phyloP scores from a whole-genome alignment of 805 yeast genomes.

The Candida succiphila region DNA sequence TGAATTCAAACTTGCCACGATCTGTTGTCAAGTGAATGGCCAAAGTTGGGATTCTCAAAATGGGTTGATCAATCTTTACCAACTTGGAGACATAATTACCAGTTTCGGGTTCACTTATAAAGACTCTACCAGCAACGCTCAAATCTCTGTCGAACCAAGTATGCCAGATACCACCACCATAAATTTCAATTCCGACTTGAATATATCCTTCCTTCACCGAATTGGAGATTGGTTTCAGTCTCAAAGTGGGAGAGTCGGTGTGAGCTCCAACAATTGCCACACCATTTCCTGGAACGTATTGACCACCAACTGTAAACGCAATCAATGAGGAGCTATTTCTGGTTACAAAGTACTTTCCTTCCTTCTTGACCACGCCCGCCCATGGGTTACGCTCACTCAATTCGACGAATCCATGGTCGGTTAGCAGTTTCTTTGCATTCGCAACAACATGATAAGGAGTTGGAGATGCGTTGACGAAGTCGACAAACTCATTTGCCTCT shows the following conservation, averaged over 20 bases:
- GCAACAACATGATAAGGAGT: constrained; percentile 92
- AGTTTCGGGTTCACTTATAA: constrained; percentile 37
- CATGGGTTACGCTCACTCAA: constrained; percentile 64
- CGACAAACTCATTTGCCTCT: constrained; percentile 53
- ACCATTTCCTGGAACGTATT: constrained; percentile 71
- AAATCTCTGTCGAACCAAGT: constrained; percentile 96
- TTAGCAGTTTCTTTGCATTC: constrained; percentile 44
- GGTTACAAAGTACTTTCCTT: constrained; percentile 74
- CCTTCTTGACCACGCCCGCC: constrained; percentile 42
- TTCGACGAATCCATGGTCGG: constrained; percentile 59
- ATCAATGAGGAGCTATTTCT: constrained; percentile 84
- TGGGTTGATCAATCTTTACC: constrained; percentile 73
- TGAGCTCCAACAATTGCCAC: constrained; percentile 91
- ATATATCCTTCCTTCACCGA: constrained; percentile 62
- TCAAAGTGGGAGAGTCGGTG: constrained; percentile 86
- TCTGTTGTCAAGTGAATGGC: constrained; percentile 87
- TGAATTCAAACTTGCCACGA: constrained; percentile 73
- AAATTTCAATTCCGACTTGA: constrained; percentile 88
- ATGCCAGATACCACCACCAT: constrained; percentile 96
- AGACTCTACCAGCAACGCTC: constrained; percentile 85
- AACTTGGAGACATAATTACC: constrained; percentile 53
- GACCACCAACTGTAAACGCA: constrained; percentile 74
- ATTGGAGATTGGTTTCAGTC: constrained; percentile 82
- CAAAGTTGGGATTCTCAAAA: constrained; percentile 85
- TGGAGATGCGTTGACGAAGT: constrained; percentile 77